phyloP scores from a whole-genome alignment of 257 asterid species.

The Osmanthus fragrans region DNA sequence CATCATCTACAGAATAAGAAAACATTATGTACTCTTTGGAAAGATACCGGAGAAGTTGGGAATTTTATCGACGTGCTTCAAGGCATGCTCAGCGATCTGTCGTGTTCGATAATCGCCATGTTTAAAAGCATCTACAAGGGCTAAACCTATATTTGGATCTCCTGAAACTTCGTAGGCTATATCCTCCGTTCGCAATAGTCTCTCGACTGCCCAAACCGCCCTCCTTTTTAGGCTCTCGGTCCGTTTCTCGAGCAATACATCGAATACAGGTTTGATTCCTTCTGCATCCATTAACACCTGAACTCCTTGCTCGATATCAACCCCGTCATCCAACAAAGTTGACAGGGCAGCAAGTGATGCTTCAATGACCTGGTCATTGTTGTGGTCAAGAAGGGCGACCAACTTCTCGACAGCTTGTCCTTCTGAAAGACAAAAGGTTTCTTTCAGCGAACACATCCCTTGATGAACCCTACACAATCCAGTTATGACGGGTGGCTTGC shows the following conservation, averaged over 20 bases:
- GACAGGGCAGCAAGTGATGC: slow-evolving; percentile 86
- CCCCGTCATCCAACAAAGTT: slow-evolving; percentile 80
- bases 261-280: slow-evolving; percentile 69
- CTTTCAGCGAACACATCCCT: slow-evolving; percentile 72
- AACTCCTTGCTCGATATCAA: slow-evolving; percentile 72
- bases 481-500: slow-evolving; percentile 54
- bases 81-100: slow-evolving; percentile 89
- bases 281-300: slow-evolving; percentile 63
- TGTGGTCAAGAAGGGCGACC: slow-evolving; percentile 84
- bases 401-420: slow-evolving; percentile 82
- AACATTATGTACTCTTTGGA: slow-evolving; percentile 48
- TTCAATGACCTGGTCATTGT: slow-evolving; percentile 78
- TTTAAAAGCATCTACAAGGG: slow-evolving; percentile 89
- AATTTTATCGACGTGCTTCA: slow-evolving; percentile 77
- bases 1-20: slow-evolving; percentile 26
- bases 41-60: slow-evolving; percentile 90
- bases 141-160: slow-evolving; percentile 77
- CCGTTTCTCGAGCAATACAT: slow-evolving; percentile 72
- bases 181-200: slow-evolving; percentile 66
- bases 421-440: slow-evolving; percentile 75
- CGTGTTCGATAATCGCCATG: slow-evolving; percentile 81
- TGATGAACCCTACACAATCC: slow-evolving; percentile 75
- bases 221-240: slow-evolving; percentile 67
- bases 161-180: slow-evolving; percentile 62
- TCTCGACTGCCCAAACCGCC: slow-evolving; percentile 90